phyloP scores from a whole-genome alignment of 495 filamentous ascomycete species.

The Neurospora sp. region DNA sequence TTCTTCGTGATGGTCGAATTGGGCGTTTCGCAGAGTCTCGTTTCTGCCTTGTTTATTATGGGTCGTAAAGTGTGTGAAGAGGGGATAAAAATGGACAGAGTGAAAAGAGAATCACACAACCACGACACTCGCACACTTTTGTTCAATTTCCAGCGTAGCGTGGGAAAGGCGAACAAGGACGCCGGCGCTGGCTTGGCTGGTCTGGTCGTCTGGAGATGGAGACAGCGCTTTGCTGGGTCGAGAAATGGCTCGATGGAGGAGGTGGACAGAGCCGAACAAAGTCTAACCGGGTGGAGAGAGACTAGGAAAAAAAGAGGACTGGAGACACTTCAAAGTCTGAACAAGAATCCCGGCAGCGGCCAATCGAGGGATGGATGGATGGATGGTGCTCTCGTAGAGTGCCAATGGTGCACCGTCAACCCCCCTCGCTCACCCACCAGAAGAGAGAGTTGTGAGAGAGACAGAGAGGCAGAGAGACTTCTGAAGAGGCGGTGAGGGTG shows the following conservation, averaged over 20 bases:
- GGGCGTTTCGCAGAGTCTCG: background rate
- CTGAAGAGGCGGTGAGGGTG: conserved; percentile 32
- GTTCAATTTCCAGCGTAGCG: background rate
- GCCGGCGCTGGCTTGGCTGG: background rate
- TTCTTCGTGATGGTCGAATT: background rate
- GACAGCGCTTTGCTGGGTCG: background rate
- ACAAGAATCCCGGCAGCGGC: background rate
- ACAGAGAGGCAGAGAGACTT: conserved; percentile 3
- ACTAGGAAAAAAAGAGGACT: background rate
- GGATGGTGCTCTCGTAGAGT: background rate
- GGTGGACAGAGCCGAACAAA: background rate
- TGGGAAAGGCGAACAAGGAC: background rate
- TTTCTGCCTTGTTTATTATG: background rate
- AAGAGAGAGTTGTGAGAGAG: background rate
- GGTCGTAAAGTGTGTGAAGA: background rate
- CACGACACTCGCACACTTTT: background rate
- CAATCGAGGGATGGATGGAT: background rate
- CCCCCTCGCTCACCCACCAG: background rate
- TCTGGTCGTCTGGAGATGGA: background rate
- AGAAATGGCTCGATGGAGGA: background rate
- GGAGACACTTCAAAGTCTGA: background rate
- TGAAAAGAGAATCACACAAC: background rate
- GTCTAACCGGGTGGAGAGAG: background rate
- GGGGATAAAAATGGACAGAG: background rate
- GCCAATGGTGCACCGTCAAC: background rate